Percentiles rank a stretch among this genome's conserved stretches.
Conservation (phyloP, 2,329 filamentous ascomycete species). For the Trichoderma sp. region DNA sequence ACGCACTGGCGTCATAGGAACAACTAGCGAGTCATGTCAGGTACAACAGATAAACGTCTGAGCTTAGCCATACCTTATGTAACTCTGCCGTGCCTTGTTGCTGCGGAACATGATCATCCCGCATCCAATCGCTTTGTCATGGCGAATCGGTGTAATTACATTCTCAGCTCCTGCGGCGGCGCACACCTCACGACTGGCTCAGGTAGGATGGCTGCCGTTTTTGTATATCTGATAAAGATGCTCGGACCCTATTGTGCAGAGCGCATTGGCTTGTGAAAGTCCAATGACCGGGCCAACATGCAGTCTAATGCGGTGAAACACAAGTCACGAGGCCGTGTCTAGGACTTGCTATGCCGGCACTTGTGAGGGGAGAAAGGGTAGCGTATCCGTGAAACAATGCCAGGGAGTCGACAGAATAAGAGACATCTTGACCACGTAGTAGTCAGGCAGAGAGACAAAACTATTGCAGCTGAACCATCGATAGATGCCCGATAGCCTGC, state of each 20-base stretch:
- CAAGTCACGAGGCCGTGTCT: constrained; percentile 10
- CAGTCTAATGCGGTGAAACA: constrained; percentile 14
- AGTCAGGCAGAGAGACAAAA: not conserved
- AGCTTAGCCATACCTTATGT: not conserved
- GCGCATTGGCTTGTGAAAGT: not conserved
- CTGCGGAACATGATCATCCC: not conserved
- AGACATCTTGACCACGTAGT: not conserved
- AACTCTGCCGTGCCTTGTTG: not conserved
- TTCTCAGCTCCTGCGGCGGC: not conserved
- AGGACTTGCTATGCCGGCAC: not conserved
- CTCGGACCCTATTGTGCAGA: not conserved
- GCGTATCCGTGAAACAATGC: not conserved
- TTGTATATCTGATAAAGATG: not conserved
- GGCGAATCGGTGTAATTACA: not conserved
- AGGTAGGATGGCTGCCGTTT: not conserved
- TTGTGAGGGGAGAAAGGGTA: not conserved
- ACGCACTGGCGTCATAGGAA: not conserved
- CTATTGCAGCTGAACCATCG: not conserved
- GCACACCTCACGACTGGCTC: not conserved
- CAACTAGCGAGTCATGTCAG: constrained; percentile 3
- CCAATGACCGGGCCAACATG: constrained; percentile 1
- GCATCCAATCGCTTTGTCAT: not conserved
- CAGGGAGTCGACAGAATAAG: not conserved
- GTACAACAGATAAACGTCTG: not conserved
- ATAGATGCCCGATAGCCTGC: constrained; percentile 6